phyloP scores from a whole-genome alignment of 192 early-diverging fungal genomes.

The Glomus cerebriforme region DNA sequence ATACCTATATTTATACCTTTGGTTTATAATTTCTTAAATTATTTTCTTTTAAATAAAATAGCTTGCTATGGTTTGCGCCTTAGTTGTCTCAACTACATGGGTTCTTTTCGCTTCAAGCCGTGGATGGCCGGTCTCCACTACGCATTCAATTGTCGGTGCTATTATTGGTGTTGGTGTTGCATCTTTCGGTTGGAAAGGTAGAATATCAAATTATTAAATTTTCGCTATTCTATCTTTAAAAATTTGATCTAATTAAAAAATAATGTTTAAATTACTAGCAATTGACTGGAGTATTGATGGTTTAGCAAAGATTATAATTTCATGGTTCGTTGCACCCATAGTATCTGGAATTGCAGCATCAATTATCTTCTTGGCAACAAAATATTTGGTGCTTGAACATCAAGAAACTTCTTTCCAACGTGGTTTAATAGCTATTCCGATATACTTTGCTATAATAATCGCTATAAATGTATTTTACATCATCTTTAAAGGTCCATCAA shows the following conservation, averaged over 20 bases:
- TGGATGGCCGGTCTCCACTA: slow-evolving; percentile 73
- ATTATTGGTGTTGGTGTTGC: slow-evolving; percentile 69
- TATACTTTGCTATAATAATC: slow-evolving; percentile 71
- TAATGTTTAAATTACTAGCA: slow-evolving; percentile 35
- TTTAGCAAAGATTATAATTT: slow-evolving; percentile 57
- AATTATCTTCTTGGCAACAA: slow-evolving; percentile 61
- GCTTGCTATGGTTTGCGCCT: slow-evolving; percentile 70
- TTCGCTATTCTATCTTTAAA: neutral
- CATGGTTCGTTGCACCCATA: slow-evolving; percentile 68
- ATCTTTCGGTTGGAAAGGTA: slow-evolving; percentile 49
- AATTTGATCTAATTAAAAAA: neutral
- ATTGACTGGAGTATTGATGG: slow-evolving; percentile 59
- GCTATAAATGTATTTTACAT: slow-evolving; percentile 69
- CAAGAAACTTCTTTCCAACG: slow-evolving; percentile 53
- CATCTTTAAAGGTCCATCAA: slow-evolving; percentile 71
- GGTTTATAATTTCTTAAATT: too few species aligned
- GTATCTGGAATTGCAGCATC: slow-evolving; percentile 59
- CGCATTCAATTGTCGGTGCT: slow-evolving; percentile 75
- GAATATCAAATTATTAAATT: neutral
- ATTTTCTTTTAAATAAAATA: slow-evolving; percentile 27
- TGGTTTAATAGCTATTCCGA: slow-evolving; percentile 57
- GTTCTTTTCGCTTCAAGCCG: slow-evolving; percentile 63
- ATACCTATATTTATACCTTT: too few species aligned
- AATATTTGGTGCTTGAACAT: slow-evolving; percentile 57
- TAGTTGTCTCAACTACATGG: slow-evolving; percentile 70